phyloP scores from a whole-genome alignment of 78 protist species.

The Parvularia atlantis region DNA sequence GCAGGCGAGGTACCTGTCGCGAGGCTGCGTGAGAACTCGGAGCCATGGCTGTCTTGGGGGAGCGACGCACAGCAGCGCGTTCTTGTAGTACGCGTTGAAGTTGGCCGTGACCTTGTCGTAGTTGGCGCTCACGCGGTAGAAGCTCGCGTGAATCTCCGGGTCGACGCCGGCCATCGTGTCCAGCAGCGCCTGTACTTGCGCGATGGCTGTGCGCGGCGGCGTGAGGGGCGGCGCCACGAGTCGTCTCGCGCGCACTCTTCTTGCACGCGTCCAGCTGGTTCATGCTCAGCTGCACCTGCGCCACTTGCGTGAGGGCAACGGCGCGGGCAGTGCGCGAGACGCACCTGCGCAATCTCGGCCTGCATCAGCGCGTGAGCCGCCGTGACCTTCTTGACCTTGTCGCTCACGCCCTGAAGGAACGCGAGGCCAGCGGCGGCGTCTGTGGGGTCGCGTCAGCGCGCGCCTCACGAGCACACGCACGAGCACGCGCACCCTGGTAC shows the following conservation, averaged over 20 bases:
- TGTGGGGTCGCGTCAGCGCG: not conserved
- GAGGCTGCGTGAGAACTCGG: no score
- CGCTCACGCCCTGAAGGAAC: not conserved
- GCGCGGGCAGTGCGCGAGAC: not conserved
- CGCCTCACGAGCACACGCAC: not conserved
- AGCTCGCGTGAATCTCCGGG: not conserved
- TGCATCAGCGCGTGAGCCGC: not conserved
- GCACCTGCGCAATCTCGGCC: not conserved
- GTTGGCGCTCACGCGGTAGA: not conserved
- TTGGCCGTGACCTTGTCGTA: not conserved
- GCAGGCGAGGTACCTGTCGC: slow-evolving; percentile 27
- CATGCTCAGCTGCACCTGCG: not conserved
- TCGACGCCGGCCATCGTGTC: not conserved
- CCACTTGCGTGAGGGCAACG: not conserved
- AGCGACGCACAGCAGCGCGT: no score
- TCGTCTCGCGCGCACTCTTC: not conserved
- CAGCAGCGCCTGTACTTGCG: not conserved
- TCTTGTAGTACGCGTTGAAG: slow-evolving; percentile 8
- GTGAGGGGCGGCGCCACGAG: not conserved
- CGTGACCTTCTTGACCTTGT: not conserved
- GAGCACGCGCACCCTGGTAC: not conserved
- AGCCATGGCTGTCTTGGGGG: no score
- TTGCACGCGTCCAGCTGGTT: no score
- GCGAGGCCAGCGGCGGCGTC: not conserved
- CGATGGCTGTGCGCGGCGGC: not conserved